These are phyloP conservation scores for Loxodes magnus DNA, from an alignment of 73 alveolate genomes.

Conservation along the genomic window DNA sequence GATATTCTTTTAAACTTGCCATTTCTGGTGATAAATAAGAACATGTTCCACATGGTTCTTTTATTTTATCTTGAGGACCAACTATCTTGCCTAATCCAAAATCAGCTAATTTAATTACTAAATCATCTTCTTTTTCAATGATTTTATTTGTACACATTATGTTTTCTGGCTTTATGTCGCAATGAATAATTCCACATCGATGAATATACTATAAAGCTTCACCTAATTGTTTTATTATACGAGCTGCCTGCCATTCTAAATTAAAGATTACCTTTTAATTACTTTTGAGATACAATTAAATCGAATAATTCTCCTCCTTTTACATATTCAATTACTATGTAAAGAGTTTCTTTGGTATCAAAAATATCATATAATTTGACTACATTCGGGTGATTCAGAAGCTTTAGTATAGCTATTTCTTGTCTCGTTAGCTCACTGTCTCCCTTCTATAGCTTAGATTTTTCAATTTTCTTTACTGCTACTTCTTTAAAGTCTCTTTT, in stretches of 20 bases:
- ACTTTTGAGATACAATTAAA: constrained; percentile 9
- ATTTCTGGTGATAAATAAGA: constrained; percentile 75
- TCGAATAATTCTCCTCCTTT: too few species aligned
- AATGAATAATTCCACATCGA: too few species aligned
- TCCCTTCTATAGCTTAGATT: too few species aligned
- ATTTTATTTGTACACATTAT: constrained; percentile 40
- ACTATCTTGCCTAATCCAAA: constrained; percentile 57
- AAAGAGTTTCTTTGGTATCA: too few species aligned
- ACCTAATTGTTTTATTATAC: constrained; percentile 18
- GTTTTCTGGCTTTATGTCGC: too few species aligned
- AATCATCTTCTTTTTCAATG: constrained; percentile 6
- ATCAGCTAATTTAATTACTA: constrained; percentile 46
- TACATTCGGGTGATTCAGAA: too few species aligned
- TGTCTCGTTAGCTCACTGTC: too few species aligned
- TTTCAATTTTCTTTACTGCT: too few species aligned
- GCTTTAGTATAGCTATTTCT: too few species aligned
- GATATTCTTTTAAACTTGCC: constrained; percentile 37
- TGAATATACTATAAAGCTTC: constrained; percentile 33
- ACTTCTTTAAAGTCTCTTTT: too few species aligned
- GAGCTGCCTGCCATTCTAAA: constrained; percentile 40
- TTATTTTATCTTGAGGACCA: constrained; percentile 19
- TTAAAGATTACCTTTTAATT: background rate
- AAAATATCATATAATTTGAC: too few species aligned
- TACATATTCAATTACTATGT: too few species aligned
- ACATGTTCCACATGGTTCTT: constrained; percentile 62